A percentile compares a stretch with the other conserved stretches of the same genome.
phyloP scores from a whole-genome alignment of 345 rosid species.

The Atalantia buxifolia region DNA sequence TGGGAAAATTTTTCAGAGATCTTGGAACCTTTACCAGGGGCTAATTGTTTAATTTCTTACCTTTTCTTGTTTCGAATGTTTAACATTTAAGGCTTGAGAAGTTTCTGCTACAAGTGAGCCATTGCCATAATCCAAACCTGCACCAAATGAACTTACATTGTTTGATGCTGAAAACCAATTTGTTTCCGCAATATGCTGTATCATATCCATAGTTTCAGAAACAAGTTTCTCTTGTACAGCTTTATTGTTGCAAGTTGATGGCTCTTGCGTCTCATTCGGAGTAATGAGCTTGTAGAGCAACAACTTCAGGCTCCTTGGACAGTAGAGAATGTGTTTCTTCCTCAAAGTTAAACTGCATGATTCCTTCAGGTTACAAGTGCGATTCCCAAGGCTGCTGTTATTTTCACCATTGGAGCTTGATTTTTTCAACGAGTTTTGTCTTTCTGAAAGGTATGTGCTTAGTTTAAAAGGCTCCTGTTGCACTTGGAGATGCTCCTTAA shows the following conservation, averaged over 20 bases:
- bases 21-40: too few relatives aligned
- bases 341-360: not conserved
- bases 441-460: constrained; percentile 22
- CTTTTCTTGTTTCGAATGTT: constrained; percentile 18
- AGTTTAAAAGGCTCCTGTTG: constrained; percentile 37
- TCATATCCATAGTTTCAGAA: constrained; percentile 12
- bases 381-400: constrained; percentile 1
- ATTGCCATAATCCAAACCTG: not conserved
- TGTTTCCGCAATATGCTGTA: constrained; percentile 9
- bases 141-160: constrained; percentile 9
- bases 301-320: constrained; percentile 23
- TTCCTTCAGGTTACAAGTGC: constrained; percentile 6
- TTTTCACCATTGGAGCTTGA: constrained; percentile 5
- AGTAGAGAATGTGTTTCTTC: not conserved
- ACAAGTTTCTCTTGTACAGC: constrained; percentile 14
- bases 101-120: not conserved
- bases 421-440: constrained; percentile 13
- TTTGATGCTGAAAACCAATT: constrained; percentile 10
- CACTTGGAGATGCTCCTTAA: constrained; percentile 35
- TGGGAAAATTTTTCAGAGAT: not conserved
- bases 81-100: constrained; percentile 7
- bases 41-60: constrained; percentile 14
- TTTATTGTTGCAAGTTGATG: constrained; percentile 11
- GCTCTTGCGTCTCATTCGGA: constrained; percentile 6
- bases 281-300: constrained; percentile 19